Evolutionary conservation across 176 grass and related monocot species (phyloP).

Genomic region (Oryza officinalis): DNA sequence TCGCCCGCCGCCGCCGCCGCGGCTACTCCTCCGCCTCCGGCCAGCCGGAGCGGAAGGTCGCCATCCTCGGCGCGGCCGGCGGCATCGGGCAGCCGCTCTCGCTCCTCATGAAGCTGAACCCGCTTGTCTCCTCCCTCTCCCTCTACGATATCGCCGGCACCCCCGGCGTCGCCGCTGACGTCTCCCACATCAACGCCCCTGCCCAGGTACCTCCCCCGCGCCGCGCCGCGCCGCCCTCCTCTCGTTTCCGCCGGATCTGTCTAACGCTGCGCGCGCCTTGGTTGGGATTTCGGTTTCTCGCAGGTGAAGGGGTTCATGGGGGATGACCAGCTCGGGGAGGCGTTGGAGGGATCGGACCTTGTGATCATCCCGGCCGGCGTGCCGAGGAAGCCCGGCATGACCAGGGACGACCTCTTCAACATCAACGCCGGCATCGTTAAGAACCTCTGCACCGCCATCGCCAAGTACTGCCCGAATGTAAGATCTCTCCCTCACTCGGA

Average conservation of each 20-base stretch:
- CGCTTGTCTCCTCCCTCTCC: slow-evolving; percentile 51
- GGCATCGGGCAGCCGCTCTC: slow-evolving; percentile 53
- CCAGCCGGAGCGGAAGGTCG: slow-evolving; percentile 43
- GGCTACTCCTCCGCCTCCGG: slow-evolving; percentile 29
- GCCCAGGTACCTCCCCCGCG: slow-evolving; percentile 13
- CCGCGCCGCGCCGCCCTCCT: not conserved
- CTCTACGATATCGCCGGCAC: slow-evolving; percentile 63
- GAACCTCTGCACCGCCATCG: slow-evolving; percentile 54
- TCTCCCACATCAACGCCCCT: slow-evolving; percentile 53
- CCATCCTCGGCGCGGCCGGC: slow-evolving; percentile 47
- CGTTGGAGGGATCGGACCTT: slow-evolving; percentile 46
- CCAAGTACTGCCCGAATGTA: slow-evolving; percentile 61
- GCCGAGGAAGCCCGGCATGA: slow-evolving; percentile 62
- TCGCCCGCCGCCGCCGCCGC: slow-evolving; percentile 31
- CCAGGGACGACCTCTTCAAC: slow-evolving; percentile 59
- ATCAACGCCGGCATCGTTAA: slow-evolving; percentile 65
- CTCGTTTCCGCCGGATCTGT: not conserved
- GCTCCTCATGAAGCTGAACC: slow-evolving; percentile 62
- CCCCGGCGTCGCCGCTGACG: slow-evolving; percentile 56
- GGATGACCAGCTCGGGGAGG: slow-evolving; percentile 49
- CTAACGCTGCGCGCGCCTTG: not conserved
- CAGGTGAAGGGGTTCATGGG: slow-evolving; percentile 47
- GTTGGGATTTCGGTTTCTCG: not conserved
- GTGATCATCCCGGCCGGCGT: slow-evolving; percentile 62
- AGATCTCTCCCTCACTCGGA: not conserved